These are phyloP conservation scores for Calonectria pauciramosa DNA, from an alignment of 2,329 filamentous ascomycete genomes.

Conservation along the genomic window DNA sequence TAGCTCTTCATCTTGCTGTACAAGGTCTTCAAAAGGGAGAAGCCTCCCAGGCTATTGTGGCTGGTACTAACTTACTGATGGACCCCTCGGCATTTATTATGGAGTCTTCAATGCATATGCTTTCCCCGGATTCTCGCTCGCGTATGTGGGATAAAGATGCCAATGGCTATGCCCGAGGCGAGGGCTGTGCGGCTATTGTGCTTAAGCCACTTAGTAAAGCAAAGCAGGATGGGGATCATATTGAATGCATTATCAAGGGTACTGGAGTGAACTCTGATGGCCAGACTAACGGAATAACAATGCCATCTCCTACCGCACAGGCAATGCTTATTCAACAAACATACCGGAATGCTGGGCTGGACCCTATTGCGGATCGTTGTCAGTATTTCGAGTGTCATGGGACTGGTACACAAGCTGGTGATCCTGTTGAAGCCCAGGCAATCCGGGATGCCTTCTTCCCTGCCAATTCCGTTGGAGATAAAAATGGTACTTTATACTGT, in stretches of 20 bases:
- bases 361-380: constrained; percentile 48
- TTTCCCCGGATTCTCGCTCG: background rate
- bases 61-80: constrained; percentile 32
- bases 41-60: constrained; percentile 25
- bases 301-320: constrained; percentile 60
- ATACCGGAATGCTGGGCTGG: constrained; percentile 53
- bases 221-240: constrained; percentile 46
- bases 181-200: background rate
- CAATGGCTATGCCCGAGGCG: constrained; percentile 2
- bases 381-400: constrained; percentile 61
- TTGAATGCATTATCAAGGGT: constrained; percentile 40
- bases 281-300: background rate
- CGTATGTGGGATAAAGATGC: background rate
- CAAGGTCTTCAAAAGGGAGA: constrained; percentile 17
- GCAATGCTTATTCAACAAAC: constrained; percentile 52
- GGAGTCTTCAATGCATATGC: background rate
- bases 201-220: constrained; percentile 45
- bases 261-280: constrained; percentile 41
- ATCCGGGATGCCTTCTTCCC: constrained; percentile 57
- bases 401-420: constrained; percentile 52
- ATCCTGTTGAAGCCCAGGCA: constrained; percentile 64
- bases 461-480: no score
- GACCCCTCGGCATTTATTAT: constrained; percentile 27
- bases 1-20: constrained; percentile 49
- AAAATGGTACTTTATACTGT: constrained; percentile 26